Evolutionary conservation across 306 rosid genomes (phyloP).

Genomic region (Heteromeles arbutifolia): DNA sequence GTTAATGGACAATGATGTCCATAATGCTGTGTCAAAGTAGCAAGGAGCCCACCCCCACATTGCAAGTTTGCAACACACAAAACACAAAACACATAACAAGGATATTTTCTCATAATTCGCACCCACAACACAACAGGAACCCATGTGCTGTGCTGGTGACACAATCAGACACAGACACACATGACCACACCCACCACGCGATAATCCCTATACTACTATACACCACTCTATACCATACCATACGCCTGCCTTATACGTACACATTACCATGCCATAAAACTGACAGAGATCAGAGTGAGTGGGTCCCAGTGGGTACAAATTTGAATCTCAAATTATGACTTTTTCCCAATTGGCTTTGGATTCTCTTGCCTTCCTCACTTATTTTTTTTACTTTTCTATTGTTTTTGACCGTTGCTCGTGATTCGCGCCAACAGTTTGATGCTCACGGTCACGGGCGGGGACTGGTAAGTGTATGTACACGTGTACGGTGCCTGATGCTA

Average conservation of each 20-base stretch:
- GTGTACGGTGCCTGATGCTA: conserved; percentile 19
- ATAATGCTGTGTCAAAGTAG: background rate
- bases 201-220: background rate
- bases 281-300: background rate
- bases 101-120: background rate
- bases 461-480: conserved; percentile 8
- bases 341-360: conserved; percentile 4
- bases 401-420: conserved; percentile 20
- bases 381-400: background rate
- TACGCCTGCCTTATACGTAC: background rate
- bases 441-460: conserved; percentile 30
- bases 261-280: background rate
- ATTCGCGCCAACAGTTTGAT: conserved; percentile 9
- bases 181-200: background rate
- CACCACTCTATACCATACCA: too few species aligned
- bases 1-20: background rate
- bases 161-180: background rate
- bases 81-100: background rate
- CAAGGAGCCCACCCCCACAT: background rate
- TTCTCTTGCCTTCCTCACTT: background rate
- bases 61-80: background rate
- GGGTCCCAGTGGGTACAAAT: background rate
- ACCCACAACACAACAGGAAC: background rate
- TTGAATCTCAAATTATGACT: background rate
- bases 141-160: background rate